Conservation (phyloP, 2,329 filamentous ascomycete genomes). For the Podosphaera leucotricha region DNA sequence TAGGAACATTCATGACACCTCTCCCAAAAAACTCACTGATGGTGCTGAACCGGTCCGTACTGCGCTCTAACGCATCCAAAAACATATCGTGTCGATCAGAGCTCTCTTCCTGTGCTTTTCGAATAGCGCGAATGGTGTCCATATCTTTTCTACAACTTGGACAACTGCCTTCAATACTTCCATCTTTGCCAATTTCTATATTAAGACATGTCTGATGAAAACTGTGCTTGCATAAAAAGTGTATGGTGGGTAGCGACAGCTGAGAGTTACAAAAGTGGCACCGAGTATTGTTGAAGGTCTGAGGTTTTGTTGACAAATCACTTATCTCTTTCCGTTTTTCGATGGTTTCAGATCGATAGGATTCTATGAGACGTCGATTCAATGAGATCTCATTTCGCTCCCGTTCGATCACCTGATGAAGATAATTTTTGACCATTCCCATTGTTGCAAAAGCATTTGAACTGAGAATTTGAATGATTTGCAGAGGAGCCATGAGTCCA, state of each 20-base stretch:
- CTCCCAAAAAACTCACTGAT: constrained; percentile 87
- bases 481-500: constrained; percentile 79
- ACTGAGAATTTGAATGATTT: constrained; percentile 81
- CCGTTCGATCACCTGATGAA: constrained; percentile 67
- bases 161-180: constrained; percentile 50
- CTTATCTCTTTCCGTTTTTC: constrained; percentile 56
- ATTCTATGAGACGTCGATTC: constrained; percentile 61
- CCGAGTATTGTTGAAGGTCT: constrained; percentile 73
- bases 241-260: constrained; percentile 72
- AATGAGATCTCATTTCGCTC: constrained; percentile 64
- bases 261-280: constrained; percentile 54
- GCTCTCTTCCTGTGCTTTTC: constrained; percentile 65
- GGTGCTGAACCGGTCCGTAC: constrained; percentile 68
- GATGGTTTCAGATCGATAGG: constrained; percentile 65
- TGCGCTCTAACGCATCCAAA: constrained; percentile 50
- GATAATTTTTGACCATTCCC: constrained; percentile 89
- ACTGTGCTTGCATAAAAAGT: constrained; percentile 91
- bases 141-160: constrained; percentile 68
- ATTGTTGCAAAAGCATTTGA: constrained; percentile 72
- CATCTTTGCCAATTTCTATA: constrained; percentile 20
- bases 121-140: constrained; percentile 68
- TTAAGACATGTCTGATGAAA: constrained; percentile 87
- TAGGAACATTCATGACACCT: constrained; percentile 51
- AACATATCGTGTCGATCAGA: constrained; percentile 79
- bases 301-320: constrained; percentile 55